Evolutionary conservation across 75 land plant species (phyloP).

Genomic region (Pinus albicaulis): DNA sequence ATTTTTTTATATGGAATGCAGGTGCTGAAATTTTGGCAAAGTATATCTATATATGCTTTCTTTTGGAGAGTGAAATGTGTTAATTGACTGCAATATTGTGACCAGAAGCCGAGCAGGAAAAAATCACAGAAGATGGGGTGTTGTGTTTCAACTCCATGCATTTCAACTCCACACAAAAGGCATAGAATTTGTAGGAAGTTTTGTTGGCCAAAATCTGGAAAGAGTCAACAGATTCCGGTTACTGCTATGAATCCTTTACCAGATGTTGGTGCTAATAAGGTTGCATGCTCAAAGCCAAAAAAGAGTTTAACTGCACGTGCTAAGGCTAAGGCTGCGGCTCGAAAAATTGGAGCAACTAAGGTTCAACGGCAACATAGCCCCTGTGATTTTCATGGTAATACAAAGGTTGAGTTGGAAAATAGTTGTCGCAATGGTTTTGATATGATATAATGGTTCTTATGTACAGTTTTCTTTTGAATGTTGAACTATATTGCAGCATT

Average conservation of each 20-base stretch:
- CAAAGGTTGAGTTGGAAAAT: neutral
- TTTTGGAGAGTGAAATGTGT: constrained; percentile 2
- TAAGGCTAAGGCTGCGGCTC: neutral
- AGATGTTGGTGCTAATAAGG: neutral
- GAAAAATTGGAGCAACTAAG: neutral
- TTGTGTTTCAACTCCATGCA: constrained; percentile 3
- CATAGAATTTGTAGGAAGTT: neutral
- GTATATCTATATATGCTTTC: constrained; percentile 2
- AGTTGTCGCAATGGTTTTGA: neutral
- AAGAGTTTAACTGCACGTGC: neutral
- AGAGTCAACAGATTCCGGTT: neutral
- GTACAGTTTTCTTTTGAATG: neutral
- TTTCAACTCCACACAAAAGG: neutral
- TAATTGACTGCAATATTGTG: neutral
- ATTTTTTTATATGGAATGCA: neutral
- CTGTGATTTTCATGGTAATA: neutral
- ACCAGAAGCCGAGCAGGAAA: neutral
- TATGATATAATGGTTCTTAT: neutral
- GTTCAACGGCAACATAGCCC: neutral
- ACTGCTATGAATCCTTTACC: neutral
- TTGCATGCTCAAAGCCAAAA: neutral
- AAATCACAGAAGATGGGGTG: constrained; percentile 5
- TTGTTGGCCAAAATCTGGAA: neutral
- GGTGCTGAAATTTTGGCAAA: constrained; percentile 5
- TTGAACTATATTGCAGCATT: neutral